Evolutionary conservation across 805 yeast species (phyloP), one percentile per base, ranked within the genome.

Genomic region (Starmerella apicola): DNA sequence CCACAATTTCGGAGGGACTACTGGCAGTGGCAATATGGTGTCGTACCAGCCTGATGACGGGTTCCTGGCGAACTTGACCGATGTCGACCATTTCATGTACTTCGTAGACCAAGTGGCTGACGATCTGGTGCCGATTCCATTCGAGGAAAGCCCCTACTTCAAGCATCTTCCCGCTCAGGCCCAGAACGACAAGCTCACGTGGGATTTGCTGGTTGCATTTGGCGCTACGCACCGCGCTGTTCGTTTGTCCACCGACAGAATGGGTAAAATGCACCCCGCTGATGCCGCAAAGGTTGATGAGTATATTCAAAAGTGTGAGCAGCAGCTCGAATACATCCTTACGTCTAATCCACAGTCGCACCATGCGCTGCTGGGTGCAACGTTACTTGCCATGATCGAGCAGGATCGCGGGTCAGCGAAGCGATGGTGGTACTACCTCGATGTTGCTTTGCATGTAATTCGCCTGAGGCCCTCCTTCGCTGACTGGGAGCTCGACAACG

Each of bases 131-230:
- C 85, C 86, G 0, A 76, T 81, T 0, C 82, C 82, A 8, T 76
- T 76, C 50, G 62, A 58, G 17, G 73, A 71, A 13, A 76, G 78
- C 49, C 93, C 93, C 0, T 80, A 79, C 59, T 68, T 69, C 44
- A 67, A 67, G 10, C 61, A 78, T 6, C 57, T 81, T 10, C 88
- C 91, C 0, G 71, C 70, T 49, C 65, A 81, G 68, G 84, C 88
- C 1, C 62, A 76, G 42, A 71, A 73, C 4, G 37, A 43, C 18
- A 18, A n/a, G n/a, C 21, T 22, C 1, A 22, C 50, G 8, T 34
- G 43, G 19, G 42, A 35, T 3, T 17, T 49, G 24, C 39, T 49
- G 15, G 51, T 42, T 1, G 53, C 54, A 3, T 50, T 43, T 20
- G 54, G 51, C 5, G 53, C 52, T 3, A 21, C 39, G 12, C 51